phyloP scores from a whole-genome alignment of 2,329 filamentous ascomycete genomes.

The Apiospora sp. region DNA sequence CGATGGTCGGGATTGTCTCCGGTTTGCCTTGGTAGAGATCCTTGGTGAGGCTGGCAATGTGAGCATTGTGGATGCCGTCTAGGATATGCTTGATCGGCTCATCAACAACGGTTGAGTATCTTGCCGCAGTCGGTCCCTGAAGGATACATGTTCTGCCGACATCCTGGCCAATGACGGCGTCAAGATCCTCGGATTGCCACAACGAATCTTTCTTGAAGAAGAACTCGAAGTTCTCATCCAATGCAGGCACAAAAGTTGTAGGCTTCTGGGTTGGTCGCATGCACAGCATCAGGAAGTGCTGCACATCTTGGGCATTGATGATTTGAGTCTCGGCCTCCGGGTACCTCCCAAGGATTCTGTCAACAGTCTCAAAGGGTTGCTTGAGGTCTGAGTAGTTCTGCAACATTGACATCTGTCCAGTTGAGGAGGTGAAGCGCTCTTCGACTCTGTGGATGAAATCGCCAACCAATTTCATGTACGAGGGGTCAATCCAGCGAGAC shows the following conservation, averaged over 20 bases:
- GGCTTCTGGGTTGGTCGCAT: conserved; percentile 94
- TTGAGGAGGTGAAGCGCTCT: conserved; percentile 84
- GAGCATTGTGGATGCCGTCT: conserved; percentile 86
- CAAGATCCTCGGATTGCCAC: conserved; percentile 98
- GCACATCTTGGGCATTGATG: conserved; percentile 97
- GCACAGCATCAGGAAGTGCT: conserved; percentile 94
- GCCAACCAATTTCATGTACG: conserved; percentile 82
- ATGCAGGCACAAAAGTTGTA: conserved; percentile 91
- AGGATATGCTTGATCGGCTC: conserved; percentile 96
- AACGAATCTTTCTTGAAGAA: conserved; percentile 99
- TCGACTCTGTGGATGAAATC: conserved; percentile 98
- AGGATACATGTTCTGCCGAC: conserved; percentile 96
- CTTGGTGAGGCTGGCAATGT: conserved; percentile 80
- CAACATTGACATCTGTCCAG: conserved; percentile 79
- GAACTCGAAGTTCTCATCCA: conserved; percentile 98
- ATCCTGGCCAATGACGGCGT: conserved; percentile 94
- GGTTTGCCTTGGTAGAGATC: conserved; percentile 83
- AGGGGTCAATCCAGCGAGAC: conserved; percentile 88
- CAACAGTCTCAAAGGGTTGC: conserved; percentile 79
- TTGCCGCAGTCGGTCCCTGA: conserved; percentile 91
- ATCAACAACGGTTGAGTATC: conserved; percentile 87
- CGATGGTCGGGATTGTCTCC: conserved; percentile 79
- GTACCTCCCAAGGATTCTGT: conserved; percentile 82
- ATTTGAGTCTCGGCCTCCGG: conserved; percentile 89
- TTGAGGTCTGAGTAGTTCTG: conserved; percentile 91